Percentiles rank a stretch among this genome's conserved stretches.
Evolutionary conservation across 805 yeast genomes (phyloP).

Genomic region (Metschnikowia cerradonensis): DNA sequence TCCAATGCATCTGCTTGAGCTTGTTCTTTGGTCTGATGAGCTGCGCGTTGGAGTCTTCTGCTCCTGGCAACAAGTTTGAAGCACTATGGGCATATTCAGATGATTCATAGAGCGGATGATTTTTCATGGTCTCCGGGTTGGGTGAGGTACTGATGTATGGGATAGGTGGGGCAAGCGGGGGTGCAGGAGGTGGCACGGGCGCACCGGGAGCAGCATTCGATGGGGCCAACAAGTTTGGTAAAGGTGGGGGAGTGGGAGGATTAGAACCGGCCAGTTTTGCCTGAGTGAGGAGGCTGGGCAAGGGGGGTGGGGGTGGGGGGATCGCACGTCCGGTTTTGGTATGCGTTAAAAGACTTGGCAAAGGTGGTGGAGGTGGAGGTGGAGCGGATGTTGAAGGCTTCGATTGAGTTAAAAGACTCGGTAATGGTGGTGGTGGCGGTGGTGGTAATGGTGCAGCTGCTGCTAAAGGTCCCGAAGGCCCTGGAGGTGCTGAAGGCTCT

Average conservation of each 20-base stretch:
- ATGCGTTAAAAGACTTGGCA: conserved; percentile 3
- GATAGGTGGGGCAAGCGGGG: neutral
- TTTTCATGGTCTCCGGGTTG: neutral
- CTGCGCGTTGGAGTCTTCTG: neutral
- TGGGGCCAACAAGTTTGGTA: conserved; percentile 9
- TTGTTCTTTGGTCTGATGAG: conserved; percentile 58
- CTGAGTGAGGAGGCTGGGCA: conserved; percentile 8
- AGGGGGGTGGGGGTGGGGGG: conserved; percentile 22
- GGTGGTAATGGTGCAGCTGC: conserved; percentile 9
- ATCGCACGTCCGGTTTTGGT: neutral
- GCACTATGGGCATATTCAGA: neutral
- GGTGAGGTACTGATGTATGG: neutral
- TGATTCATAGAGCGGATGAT: neutral
- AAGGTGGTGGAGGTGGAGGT: conserved; percentile 14
- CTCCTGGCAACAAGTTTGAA: neutral
- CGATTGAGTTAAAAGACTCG: neutral
- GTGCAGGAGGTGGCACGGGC: neutral
- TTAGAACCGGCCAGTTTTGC: neutral
- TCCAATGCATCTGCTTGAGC: conserved; percentile 96
- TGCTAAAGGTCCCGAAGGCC: conserved; percentile 6
- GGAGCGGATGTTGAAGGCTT: neutral
- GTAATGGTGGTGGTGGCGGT: conserved; percentile 15
- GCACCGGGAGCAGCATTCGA: neutral
- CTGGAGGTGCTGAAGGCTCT: conserved; percentile 9
- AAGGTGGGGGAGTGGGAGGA: conserved; percentile 19